phyloP scores from a whole-genome alignment of 805 yeast species.

The Spathaspora passalidarum region DNA sequence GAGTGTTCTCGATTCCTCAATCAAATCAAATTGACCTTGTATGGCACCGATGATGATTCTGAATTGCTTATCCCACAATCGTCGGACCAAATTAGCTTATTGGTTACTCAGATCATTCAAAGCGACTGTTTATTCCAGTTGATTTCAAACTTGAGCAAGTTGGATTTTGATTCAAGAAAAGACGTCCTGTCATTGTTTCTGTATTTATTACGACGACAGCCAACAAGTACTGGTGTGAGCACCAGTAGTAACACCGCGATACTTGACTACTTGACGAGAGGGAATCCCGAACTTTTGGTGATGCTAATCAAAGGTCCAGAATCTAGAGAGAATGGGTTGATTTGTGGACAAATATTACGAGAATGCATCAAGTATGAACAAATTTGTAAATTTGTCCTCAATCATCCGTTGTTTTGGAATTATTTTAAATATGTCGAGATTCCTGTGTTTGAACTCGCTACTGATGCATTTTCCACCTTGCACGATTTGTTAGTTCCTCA shows the following conservation, averaged over 20 bases:
- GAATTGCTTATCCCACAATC: slow-evolving; percentile 18
- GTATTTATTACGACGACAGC: slow-evolving; percentile 73
- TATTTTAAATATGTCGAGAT: slow-evolving; percentile 74
- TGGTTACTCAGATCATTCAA: slow-evolving; percentile 77
- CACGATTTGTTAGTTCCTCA: slow-evolving; percentile 68
- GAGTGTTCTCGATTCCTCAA: slow-evolving; percentile 65
- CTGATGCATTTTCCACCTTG: slow-evolving; percentile 82
- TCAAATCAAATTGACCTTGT: slow-evolving; percentile 62
- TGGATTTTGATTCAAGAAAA: slow-evolving; percentile 89
- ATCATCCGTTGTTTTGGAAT: slow-evolving; percentile 70
- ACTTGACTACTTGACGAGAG: slow-evolving; percentile 68
- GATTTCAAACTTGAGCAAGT: slow-evolving; percentile 53
- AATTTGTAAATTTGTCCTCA: slow-evolving; percentile 51
- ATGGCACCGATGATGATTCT: slow-evolving; percentile 51
- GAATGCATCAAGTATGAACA: slow-evolving; percentile 81
- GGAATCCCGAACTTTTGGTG: slow-evolving; percentile 62
- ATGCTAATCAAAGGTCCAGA: slow-evolving; percentile 72
- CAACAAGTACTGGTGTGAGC: slow-evolving; percentile 55
- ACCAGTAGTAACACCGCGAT: neutral
- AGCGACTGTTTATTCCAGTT: slow-evolving; percentile 67
- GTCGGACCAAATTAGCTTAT: slow-evolving; percentile 68
- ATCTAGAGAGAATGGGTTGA: slow-evolving; percentile 64
- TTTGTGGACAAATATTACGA: slow-evolving; percentile 74
- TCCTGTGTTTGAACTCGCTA: slow-evolving; percentile 83
- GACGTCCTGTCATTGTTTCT: slow-evolving; percentile 73